Conservation (phyloP, 2,329 filamentous ascomycete species). For the Xylariales sp. region DNA sequence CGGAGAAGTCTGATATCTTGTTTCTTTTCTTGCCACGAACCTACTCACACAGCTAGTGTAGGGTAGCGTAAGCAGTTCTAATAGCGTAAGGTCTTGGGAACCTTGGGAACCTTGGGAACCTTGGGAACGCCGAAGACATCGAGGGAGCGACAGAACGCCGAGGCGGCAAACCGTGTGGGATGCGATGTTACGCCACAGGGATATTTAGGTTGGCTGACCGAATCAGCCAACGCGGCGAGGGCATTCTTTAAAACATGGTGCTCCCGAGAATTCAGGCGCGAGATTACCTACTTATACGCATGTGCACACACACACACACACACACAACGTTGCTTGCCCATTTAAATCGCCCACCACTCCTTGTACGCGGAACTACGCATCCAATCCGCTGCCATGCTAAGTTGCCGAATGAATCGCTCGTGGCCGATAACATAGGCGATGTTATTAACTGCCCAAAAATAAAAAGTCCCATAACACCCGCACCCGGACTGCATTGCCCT, state of each 20-base stretch:
- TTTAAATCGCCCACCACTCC: constrained; percentile 4
- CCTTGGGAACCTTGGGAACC: too few species aligned
- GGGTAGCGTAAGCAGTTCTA: background rate
- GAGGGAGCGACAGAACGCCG: constrained; percentile 31
- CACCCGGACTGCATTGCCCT: constrained; percentile 11
- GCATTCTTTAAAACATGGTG: constrained; percentile 34
- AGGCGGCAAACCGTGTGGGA: constrained; percentile 30
- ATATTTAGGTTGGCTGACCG: constrained; percentile 39
- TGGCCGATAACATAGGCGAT: constrained; percentile 6
- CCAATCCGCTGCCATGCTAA: constrained; percentile 22
- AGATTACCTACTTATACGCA: constrained; percentile 42
- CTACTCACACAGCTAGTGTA: background rate
- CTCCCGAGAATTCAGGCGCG: constrained; percentile 38
- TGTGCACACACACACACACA: constrained; percentile 23
- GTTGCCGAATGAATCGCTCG: constrained; percentile 12
- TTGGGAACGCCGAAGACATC: constrained; percentile 22
- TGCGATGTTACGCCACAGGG: constrained; percentile 39
- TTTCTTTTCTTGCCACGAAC: constrained; percentile 18
- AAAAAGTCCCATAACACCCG: constrained; percentile 4
- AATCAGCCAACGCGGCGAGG: constrained; percentile 37
- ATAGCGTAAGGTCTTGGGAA: background rate
- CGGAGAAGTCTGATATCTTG: background rate
- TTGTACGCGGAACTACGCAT: constrained; percentile 23
- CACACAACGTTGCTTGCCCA: constrained; percentile 16
- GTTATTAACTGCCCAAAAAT: background rate